Percentiles rank a stretch among this genome's conserved stretches.
Conservation (phyloP, 2,329 filamentous ascomycete genomes). For the Penicillium capsulatum region DNA sequence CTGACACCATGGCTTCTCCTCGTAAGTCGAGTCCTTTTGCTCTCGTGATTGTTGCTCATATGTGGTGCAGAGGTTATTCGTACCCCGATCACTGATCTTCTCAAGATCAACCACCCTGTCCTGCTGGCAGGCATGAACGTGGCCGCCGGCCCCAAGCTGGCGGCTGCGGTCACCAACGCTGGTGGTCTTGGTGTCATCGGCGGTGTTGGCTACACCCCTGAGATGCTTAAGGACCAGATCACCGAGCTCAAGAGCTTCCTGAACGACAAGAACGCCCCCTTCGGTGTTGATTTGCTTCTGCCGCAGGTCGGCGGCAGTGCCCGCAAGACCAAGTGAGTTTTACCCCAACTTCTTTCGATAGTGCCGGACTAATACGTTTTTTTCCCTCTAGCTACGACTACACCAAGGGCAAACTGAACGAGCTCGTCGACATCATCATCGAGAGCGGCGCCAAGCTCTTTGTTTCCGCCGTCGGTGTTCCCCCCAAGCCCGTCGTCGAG, state of each 20-base stretch:
- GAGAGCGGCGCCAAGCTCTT: conserved; percentile 87
- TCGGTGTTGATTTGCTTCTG: conserved; percentile 88
- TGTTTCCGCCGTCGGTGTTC: conserved; percentile 93
- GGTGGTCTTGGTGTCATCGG: conserved; percentile 95
- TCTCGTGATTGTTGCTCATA: not conserved
- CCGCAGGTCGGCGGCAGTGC: conserved; percentile 93
- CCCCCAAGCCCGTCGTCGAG: conserved; percentile 83
- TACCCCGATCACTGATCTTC: conserved; percentile 88
- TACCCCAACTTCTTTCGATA: not conserved
- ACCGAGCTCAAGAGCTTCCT: conserved; percentile 87
- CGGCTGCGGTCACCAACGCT: conserved; percentile 93
- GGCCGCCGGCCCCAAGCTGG: conserved; percentile 90
- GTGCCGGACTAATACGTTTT: not conserved
- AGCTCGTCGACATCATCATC: conserved; percentile 88
- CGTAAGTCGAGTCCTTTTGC: conserved; percentile 54
- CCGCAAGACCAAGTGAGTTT: conserved; percentile 84
- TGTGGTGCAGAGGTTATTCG: conserved; percentile 69
- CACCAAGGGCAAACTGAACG: conserved; percentile 95
- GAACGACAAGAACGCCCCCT: conserved; percentile 85
- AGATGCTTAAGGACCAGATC: conserved; percentile 95
- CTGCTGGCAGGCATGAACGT: conserved; percentile 99
- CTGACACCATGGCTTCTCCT: conserved; percentile 65
- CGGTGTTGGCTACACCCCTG: conserved; percentile 85
- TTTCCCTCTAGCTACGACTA: conserved; percentile 78
- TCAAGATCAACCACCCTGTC: conserved; percentile 96